Base-by-base conservation (phyloP, 192 early-diverging fungal genomes). In the Dispira simplex region DNA sequence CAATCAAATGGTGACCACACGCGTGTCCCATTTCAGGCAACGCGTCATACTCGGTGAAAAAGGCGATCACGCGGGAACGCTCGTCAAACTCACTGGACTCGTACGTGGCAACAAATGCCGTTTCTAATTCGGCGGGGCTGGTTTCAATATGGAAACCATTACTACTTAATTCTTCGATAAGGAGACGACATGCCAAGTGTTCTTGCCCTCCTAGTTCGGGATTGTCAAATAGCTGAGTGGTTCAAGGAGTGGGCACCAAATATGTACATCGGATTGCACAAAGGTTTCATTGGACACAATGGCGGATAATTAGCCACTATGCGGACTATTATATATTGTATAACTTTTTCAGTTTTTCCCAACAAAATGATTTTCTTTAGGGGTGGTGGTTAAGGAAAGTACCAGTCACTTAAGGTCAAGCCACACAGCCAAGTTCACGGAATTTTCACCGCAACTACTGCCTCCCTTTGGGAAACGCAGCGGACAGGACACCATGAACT, bases 1-100 rank as follows among this genome's bases (percentile, higher is more conserved):
- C 85, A 63, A 90, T 90, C 54, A 88, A 64, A 64, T 88, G 87
- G 67, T 90, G 83, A 20, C 84, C 85, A 57, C 83, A 87, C 14
- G 74, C 83, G 32, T 86, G 78, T 6, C 86, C 83, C 18, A 86
- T 73, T 3, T 68, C 76, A 18, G 85, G 86, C 27, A 90, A 62
- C 9, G 85, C 83, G 69, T 88, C 84, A 58, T 79, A 84, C 54
- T 86, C 81, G 23, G 81, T 79, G 46, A 79, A 76, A 51, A 83
- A 83, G 27, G 79, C 83, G 25, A 88, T 66, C 9, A 70, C 64
- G 25, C 71, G 74, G 9, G 74, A 78, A n/a, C 66, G 56, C 16
- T 69, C 54, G 54, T 56, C 9, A 26, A 21, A 56, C 5, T 63
- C 51, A 10, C 70, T 76, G 20, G 81, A 68, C 11, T 65, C 64